Evolutionary conservation across 2,329 filamentous ascomycete species (phyloP), one percentile per base, ranked within the genome.

Genomic region (Penicillium sp.): DNA sequence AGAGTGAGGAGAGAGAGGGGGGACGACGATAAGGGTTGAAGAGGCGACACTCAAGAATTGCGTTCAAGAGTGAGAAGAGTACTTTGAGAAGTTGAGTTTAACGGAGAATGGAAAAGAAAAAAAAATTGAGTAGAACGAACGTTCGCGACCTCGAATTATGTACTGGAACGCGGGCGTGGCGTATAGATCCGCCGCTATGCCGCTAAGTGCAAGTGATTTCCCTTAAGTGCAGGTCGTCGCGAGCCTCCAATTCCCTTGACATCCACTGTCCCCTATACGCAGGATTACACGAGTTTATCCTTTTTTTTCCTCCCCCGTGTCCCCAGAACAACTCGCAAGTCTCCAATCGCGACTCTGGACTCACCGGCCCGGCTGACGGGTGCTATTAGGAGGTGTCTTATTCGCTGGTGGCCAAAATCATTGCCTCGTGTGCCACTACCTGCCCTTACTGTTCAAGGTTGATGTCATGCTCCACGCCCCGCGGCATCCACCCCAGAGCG

Each of bases 161-260:
- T 60, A 43, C 30, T 33, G 62, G 57, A 61, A 58, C 57, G 59
- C 40, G 51, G 53, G 37, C 25, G 58, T 61, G 57, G 62, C 59
- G 62, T 65, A 60, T 54, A 61, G 59, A 59, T 55, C 49, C 58
- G 54, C 62, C 61, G 64, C 72, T 69, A 72, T 68, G 64, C 71
- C 73, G 65, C 71, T 75, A 75, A 76, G 73, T 72, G 73, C 74
- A 73, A 69, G 73, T 63, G 63, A 61, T 67, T 66, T 68, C 67
- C 62, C 62, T 59, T 69, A 66, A 68, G 66, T 68, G 68, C 64
- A 70, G 64, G 67, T 69, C 55, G 66, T 70, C 67, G 67, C 65
- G 67, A 69, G 65, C 37, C 48, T 48, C 42, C 37, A 35, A 46
- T 42, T 48, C 25, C 53, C 55, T 56, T 54, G 35, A 58, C 61